phyloP scores from a whole-genome alignment of 2,329 filamentous ascomycete genomes.

The Botrytis elliptica region DNA sequence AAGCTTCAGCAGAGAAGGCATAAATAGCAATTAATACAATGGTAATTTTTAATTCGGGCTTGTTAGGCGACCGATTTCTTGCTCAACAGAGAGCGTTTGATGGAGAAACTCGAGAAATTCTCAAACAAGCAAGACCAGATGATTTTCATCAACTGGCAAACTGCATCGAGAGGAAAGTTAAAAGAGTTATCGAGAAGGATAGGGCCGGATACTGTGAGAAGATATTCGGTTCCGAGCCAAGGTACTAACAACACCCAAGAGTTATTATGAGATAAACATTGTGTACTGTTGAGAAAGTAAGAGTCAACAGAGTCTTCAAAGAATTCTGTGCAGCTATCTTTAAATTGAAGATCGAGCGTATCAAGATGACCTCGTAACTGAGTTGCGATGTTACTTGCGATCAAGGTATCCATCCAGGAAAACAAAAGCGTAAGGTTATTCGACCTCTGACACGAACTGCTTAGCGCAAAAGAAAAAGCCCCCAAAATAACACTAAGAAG shows the following conservation, averaged over 20 bases:
- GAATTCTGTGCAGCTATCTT: neutral
- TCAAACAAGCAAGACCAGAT: neutral
- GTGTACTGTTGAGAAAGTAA: neutral
- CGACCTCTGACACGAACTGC: neutral
- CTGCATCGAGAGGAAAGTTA: neutral
- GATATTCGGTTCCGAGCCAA: neutral
- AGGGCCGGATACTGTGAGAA: neutral
- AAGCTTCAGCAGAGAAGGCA: rapidly evolving
- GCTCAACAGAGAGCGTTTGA: neutral
- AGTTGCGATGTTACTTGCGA: neutral
- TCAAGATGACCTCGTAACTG: neutral
- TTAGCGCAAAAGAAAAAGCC: neutral
- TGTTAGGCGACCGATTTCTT: neutral
- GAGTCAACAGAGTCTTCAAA: neutral
- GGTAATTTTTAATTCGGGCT: neutral
- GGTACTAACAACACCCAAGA: neutral
- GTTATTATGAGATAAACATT: neutral
- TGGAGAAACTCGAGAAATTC: neutral
- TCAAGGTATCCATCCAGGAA: neutral
- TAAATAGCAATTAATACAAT: neutral
- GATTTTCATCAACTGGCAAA: neutral
- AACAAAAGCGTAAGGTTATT: neutral
- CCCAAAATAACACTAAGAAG: neutral
- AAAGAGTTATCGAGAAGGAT: neutral
- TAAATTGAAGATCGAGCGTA: neutral